Evolutionary conservation across 2,329 filamentous ascomycete species (phyloP), one percentile per base, ranked within the genome.

Genomic region (Calonectria fujianensis): DNA sequence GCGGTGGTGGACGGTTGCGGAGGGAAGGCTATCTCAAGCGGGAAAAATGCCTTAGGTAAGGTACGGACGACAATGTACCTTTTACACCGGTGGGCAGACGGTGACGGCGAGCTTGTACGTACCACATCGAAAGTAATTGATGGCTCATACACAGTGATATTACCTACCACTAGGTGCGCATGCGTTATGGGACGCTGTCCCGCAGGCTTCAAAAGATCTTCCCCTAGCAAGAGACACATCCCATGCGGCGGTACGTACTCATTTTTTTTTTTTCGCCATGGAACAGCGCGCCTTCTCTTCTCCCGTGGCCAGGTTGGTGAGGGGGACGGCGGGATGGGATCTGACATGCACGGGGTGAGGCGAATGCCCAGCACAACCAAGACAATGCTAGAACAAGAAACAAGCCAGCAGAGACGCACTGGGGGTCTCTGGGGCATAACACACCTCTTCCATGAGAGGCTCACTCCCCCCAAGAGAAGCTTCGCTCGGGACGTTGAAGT

Each of bases 401-500:
- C 57, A 41, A 4, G 24, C 57, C 57, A 50, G 32, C 32, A 27
- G 45, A 32, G 57, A 63, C 50, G 48, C 41, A 63, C 57, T 39
- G 39, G 37, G 37, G 24, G 57, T 63, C 57, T 41, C 35, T 63
- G 37, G 37, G 18, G 57, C 27, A 63, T 35, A 63, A 63, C 50
- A 57, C 48, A 37, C 48, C 32, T 52, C 48, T 68, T 41, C 45
- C 50, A 37, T 35, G 31, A 41, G 39, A 63, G 35, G 57, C 48
- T 69, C 52, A 61, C 67, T 69, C 68, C 57, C 68, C 51, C 18
- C 45, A 24, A 31, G 57, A 29, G 66, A 57, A 57, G 54, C 54
- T 64, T 52, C 20, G 39, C 31, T 45, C 37, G 54, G 59, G 50
- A 70, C 66, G 72, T 73, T 73, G 57, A 61, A 67, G 72, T 70